phyloP scores from a whole-genome alignment of 2,329 filamentous ascomycete genomes.

The Cryphonectria radicalis region DNA sequence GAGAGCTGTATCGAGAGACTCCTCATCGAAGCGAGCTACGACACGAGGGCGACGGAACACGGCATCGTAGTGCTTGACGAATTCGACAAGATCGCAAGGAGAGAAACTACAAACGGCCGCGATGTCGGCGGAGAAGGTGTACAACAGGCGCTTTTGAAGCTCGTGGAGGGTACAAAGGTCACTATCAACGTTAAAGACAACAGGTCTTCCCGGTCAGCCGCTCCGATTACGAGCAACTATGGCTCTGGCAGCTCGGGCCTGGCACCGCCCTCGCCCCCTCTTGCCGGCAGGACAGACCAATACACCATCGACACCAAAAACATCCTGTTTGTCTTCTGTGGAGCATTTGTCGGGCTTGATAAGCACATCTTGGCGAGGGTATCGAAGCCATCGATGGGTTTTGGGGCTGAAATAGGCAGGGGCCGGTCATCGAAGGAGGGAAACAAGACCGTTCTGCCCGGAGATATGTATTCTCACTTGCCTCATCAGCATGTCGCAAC shows the following conservation, averaged over 20 bases:
- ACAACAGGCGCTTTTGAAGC: conserved; percentile 92
- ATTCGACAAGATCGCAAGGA: conserved; percentile 93
- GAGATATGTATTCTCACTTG: conserved; percentile 61
- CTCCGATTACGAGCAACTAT: conserved; percentile 59
- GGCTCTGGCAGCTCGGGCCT: conserved; percentile 50
- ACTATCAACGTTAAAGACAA: conserved; percentile 88
- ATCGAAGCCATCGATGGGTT: conserved; percentile 83
- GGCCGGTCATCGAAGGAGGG: conserved; percentile 53
- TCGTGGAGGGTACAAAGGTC: conserved; percentile 93
- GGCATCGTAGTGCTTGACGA: conserved; percentile 97
- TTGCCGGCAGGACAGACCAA: conserved; percentile 60
- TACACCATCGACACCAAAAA: conserved; percentile 89
- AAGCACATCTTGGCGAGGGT: conserved; percentile 88
- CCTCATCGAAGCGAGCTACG: conserved; percentile 87
- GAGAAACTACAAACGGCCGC: conserved; percentile 84
- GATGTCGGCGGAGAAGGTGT: conserved; percentile 97
- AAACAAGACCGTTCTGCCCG: conserved; percentile 64
- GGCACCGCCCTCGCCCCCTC: conserved; percentile 50
- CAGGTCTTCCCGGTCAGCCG: conserved; percentile 58
- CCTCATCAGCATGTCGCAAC: conserved; percentile 53
- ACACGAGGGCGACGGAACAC: conserved; percentile 80
- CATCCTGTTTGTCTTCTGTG: conserved; percentile 95
- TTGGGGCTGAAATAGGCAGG: conserved; percentile 74
- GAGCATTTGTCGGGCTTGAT: conserved; percentile 91
- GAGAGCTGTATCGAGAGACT: conserved; percentile 92